Conservation (phyloP, 2,329 filamentous ascomycete genomes). For the Trichothecium sympodiale region DNA sequence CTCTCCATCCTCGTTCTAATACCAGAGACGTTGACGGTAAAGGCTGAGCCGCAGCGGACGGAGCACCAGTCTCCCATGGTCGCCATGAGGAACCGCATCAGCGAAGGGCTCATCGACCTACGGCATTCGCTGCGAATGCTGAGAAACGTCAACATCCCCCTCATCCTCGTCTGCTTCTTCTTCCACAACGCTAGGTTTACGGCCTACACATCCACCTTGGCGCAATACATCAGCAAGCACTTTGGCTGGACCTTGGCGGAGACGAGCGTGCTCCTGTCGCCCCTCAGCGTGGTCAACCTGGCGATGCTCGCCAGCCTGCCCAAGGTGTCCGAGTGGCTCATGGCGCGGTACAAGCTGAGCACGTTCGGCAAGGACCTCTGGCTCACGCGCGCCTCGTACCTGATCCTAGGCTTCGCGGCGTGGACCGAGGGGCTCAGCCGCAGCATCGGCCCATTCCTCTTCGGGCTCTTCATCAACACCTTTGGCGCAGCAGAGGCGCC, state of each 20-base stretch:
- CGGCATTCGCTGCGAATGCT: constrained; percentile 21
- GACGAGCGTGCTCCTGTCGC: constrained; percentile 28
- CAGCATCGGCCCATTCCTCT: constrained; percentile 20
- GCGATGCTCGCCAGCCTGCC: constrained; percentile 24
- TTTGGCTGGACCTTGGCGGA: constrained; percentile 31
- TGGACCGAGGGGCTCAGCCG: constrained; percentile 22
- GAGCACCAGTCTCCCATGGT: constrained; percentile 5
- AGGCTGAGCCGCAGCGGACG: constrained; percentile 7
- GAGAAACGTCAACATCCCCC: constrained; percentile 20
- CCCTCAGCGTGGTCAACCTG: constrained; percentile 27
- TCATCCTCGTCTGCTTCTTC: constrained; percentile 27
- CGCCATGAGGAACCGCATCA: constrained; percentile 16
- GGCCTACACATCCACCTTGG: constrained; percentile 22
- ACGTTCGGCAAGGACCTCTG: constrained; percentile 25
- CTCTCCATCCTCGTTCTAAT: constrained; percentile 21
- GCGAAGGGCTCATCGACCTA: constrained; percentile 19
- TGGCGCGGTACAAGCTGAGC: constrained; percentile 19
- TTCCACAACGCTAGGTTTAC: constrained; percentile 23
- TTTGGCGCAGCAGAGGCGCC: constrained; percentile 27
- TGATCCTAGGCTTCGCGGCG: constrained; percentile 18
- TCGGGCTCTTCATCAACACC: constrained; percentile 24
- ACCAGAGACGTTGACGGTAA: constrained; percentile 26
- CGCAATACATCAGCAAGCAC: constrained; percentile 32
- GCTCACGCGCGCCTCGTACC: constrained; percentile 20
- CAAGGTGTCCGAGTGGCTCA: constrained; percentile 18